A percentile compares a stretch with the other conserved stretches of the same genome.
Conservation (phyloP, 257 asterid genomes). For the Solanum okadae region DNA sequence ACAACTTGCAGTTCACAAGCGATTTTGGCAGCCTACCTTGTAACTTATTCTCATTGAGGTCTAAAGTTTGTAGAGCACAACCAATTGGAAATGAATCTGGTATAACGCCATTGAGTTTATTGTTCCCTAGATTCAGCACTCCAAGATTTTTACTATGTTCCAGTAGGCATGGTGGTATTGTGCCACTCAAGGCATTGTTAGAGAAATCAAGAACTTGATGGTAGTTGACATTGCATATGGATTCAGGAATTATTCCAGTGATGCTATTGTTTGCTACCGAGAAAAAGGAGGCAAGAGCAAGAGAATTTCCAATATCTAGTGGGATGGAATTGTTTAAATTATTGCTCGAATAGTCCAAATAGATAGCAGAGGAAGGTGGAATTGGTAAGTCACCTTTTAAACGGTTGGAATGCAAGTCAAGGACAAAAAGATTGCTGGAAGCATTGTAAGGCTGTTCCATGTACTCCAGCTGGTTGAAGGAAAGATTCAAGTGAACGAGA, state of each 20-base stretch:
- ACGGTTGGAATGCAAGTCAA: constrained; percentile 36
- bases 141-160: background rate
- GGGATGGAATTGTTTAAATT: constrained; percentile 30
- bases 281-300: background rate
- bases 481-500: constrained; percentile 27
- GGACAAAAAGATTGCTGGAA: background rate
- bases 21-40: constrained; percentile 30
- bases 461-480: constrained; percentile 20
- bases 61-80: constrained; percentile 25
- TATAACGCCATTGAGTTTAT: constrained; percentile 21
- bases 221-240: constrained; percentile 19
- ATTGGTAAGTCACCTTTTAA: constrained; percentile 25
- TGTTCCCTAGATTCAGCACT: constrained; percentile 22
- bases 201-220: constrained; percentile 44
- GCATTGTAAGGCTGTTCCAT: constrained; percentile 18
- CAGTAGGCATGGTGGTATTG: constrained; percentile 24
- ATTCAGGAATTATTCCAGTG: constrained; percentile 28
- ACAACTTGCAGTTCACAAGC: constrained; percentile 18
- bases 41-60: constrained; percentile 23
- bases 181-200: constrained; percentile 21
- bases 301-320: constrained; percentile 5
- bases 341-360: constrained; percentile 43
- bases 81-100: constrained; percentile 16
- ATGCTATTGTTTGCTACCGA: constrained; percentile 19
- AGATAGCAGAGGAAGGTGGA: constrained; percentile 8